Evolutionary conservation across 768 basidiomycete species (phyloP), one percentile per base, ranked within the genome.

Genomic region (Lentinus brumalis): DNA sequence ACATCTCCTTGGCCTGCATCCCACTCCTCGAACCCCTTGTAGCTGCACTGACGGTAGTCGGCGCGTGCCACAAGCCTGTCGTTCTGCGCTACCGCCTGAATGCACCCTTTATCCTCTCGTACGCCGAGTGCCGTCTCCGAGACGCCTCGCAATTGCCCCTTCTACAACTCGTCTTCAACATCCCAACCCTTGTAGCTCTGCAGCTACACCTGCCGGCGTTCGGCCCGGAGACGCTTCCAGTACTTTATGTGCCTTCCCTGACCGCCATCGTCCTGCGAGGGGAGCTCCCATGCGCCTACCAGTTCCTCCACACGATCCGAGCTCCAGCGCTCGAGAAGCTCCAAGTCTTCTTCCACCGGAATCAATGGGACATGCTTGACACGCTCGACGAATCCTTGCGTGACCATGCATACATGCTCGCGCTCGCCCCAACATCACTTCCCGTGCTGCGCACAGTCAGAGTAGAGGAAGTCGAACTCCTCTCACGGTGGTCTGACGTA

Each of bases 51-150:
- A 16, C 42, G n/a, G 15, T 40, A 7, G n/a, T 50, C 4, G 30
- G 54, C 54, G n/a, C 51, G 41, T 50, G 49, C 49, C 53, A 61
- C 60, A 35, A 39, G 14, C 49, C 53, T 9, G 39, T 60, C 18
- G 31, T 21, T 21, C 41, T 61, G 31, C 31, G 18, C 4, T 51
- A 56, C 42, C 12, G 31, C 14, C 31, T 5, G n/a, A 16, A 32
- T 7, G 18, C 53, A 2, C 50, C 53, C 14, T 35, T 56, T 31
- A 11, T 45, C 31, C 49, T 52, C 49, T 61, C 60, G 9, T 53
- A 56, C 54, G 54, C 50, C 38, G 39, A 56, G 21, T 61, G 60
- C 50, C 38, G 9, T 10, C 54, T 61, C 11, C 46, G 54, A 15
- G 14, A 14, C 14, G 38, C 11, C 16, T n/a, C 29, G 16, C 53